Conservation (phyloP, 345 rosid genomes). For the Euphorbia pulcherrima region DNA sequence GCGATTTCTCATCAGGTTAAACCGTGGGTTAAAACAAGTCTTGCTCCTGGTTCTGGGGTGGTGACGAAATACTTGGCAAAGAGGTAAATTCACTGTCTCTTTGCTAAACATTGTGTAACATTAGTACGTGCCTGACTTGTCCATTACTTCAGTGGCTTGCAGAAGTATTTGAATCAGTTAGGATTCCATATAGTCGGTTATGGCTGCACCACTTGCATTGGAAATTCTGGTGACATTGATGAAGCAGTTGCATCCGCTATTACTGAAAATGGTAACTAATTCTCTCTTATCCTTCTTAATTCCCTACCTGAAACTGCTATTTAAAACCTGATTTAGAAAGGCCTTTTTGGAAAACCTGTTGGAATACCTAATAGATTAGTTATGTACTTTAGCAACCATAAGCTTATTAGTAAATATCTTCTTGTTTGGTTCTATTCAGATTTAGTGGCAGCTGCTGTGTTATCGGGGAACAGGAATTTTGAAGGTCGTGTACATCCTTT, state of each 20-base stretch:
- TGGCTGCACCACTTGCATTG: constrained; percentile 95
- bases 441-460: constrained; percentile 86
- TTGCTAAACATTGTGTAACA: not conserved
- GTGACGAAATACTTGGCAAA: constrained; percentile 79
- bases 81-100: constrained; percentile 36
- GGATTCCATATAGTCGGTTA: constrained; percentile 86
- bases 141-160: constrained; percentile 56
- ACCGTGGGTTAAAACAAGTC: constrained; percentile 89
- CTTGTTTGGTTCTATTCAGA: constrained; percentile 36
- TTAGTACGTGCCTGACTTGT: constrained; percentile 20
- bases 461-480: constrained; percentile 87
- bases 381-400: no score
- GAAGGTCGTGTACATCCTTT: constrained; percentile 93
- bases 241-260: constrained; percentile 77
- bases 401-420: constrained; percentile 5
- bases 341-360: no score
- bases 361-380: no score
- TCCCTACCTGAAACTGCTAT: no score
- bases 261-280: constrained; percentile 55
- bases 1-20: constrained; percentile 48
- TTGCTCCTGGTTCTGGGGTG: constrained; percentile 96
- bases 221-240: constrained; percentile 87
- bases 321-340: no score
- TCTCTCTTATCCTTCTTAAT: not conserved
- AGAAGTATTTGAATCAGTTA: constrained; percentile 65